Percentiles rank a stretch among this genome's conserved stretches.
phyloP scores from a whole-genome alignment of 2,329 filamentous ascomycete genomes.

The Ophiostoma sp. region DNA sequence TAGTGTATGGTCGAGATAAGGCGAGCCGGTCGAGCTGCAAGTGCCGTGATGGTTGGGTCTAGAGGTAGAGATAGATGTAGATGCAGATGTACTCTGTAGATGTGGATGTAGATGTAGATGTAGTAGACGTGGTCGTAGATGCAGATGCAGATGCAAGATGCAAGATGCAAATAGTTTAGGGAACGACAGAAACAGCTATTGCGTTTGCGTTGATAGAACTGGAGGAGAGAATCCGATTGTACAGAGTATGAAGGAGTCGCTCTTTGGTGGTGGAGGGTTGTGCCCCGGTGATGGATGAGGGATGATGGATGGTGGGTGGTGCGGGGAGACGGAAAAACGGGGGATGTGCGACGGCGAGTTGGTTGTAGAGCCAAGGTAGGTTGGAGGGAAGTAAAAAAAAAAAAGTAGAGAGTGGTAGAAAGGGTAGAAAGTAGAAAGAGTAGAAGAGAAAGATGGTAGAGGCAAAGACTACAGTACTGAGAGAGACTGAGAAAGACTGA shows the following conservation, averaged over 20 bases:
- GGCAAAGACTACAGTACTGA: background rate
- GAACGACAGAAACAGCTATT: background rate
- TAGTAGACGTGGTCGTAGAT: too few relatives aligned
- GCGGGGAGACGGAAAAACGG: conserved; percentile 16
- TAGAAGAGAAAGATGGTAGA: background rate
- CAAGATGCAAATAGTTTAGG: background rate
- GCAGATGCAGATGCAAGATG: background rate
- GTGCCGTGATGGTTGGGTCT: background rate
- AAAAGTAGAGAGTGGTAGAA: background rate
- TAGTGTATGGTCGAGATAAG: background rate
- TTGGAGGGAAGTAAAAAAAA: background rate
- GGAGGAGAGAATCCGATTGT: background rate
- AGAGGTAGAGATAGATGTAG: background rate
- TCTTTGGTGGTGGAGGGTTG: conserved; percentile 13
- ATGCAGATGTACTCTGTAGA: background rate
- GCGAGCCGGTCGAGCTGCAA: background rate
- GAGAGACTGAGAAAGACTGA: background rate
- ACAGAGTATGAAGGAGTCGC: background rate
- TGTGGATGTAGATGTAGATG: too few relatives aligned
- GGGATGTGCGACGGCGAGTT: conserved; percentile 15
- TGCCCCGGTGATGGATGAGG: conserved; percentile 15
- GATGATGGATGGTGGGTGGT: conserved; percentile 13
- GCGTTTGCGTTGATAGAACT: conserved; percentile 1
- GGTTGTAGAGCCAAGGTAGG: background rate
- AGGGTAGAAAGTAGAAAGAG: background rate